Conservation (phyloP, 176 grass and related monocot species). For the Calamus simplicifolius region DNA sequence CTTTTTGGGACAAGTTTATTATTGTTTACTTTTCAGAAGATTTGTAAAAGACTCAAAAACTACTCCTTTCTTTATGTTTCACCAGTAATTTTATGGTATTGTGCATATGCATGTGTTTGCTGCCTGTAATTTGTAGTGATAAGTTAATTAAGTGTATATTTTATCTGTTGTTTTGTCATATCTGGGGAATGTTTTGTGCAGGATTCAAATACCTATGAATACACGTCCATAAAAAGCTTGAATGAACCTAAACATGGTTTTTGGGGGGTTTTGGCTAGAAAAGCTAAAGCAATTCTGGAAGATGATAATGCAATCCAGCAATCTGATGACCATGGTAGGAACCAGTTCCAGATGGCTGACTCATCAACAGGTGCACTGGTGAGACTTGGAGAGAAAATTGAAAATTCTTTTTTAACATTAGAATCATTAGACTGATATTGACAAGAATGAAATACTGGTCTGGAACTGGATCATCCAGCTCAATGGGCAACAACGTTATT, state of each 20-base stretch:
- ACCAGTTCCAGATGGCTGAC: neutral
- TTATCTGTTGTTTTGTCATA: too few relatives aligned
- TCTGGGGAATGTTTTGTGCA: neutral
- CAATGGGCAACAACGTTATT: too few relatives aligned
- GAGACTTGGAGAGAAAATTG: neutral
- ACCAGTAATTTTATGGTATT: too few relatives aligned
- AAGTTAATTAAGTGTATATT: too few relatives aligned
- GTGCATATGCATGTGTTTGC: too few relatives aligned
- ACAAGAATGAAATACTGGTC: too few relatives aligned
- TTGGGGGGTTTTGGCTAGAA: constrained; percentile 17
- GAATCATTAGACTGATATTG: neutral
- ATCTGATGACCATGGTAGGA: neutral
- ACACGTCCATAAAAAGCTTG: neutral
- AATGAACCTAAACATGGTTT: constrained; percentile 5
- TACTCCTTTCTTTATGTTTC: too few relatives aligned
- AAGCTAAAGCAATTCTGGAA: constrained; percentile 21
- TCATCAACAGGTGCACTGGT: constrained; percentile 6
- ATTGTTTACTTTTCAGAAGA: too few relatives aligned
- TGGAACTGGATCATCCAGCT: too few relatives aligned
- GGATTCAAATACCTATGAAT: constrained; percentile 9
- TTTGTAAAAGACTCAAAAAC: too few relatives aligned
- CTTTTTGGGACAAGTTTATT: too few relatives aligned
- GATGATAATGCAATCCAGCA: neutral
- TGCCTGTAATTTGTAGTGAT: too few relatives aligned
- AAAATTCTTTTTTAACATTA: neutral